These are phyloP conservation scores for Coemansia sp. DNA, from an alignment of 192 early-diverging fungal genomes.

Conservation along the genomic window DNA sequence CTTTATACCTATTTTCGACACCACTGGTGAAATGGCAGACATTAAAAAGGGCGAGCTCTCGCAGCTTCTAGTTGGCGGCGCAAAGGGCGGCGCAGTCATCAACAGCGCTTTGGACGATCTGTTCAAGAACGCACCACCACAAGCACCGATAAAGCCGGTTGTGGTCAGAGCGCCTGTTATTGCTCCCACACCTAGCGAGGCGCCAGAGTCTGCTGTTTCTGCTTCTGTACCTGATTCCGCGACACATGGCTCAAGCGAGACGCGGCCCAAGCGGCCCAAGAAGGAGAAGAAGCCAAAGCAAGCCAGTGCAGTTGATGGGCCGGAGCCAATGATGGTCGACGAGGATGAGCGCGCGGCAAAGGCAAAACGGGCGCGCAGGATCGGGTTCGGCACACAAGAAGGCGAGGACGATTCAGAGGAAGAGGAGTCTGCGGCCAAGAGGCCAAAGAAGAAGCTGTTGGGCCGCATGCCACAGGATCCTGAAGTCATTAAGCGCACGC, in stretches of 20 bases:
- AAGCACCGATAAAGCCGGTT: slow-evolving; percentile 21
- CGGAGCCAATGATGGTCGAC: background rate
- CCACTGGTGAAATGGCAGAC: slow-evolving; percentile 5
- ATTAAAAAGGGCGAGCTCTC: slow-evolving; percentile 40
- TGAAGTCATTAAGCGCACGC: slow-evolving; percentile 70
- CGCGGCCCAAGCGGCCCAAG: background rate
- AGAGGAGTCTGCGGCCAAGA: slow-evolving; percentile 19
- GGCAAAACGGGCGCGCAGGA: slow-evolving; percentile 41
- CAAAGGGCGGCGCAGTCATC: slow-evolving; percentile 38
- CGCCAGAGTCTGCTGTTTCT: slow-evolving; percentile 6
- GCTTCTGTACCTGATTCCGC: background rate
- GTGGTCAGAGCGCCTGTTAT: slow-evolving; percentile 2
- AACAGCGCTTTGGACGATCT: slow-evolving; percentile 61
- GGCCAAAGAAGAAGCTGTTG: slow-evolving; percentile 42
- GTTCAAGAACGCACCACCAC: slow-evolving; percentile 60
- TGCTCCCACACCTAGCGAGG: background rate
- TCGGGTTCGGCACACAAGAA: slow-evolving; percentile 18
- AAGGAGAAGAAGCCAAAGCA: slow-evolving; percentile 15
- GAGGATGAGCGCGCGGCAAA: slow-evolving; percentile 17
- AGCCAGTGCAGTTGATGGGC: background rate
- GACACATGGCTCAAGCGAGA: background rate
- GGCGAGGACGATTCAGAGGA: slow-evolving; percentile 24
- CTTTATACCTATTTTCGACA: background rate
- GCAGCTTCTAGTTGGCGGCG: slow-evolving; percentile 39
- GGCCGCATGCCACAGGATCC: slow-evolving; percentile 55